phyloP scores from a whole-genome alignment of 2,329 filamentous ascomycete genomes.

The Clarireedia homoeocarpa region DNA sequence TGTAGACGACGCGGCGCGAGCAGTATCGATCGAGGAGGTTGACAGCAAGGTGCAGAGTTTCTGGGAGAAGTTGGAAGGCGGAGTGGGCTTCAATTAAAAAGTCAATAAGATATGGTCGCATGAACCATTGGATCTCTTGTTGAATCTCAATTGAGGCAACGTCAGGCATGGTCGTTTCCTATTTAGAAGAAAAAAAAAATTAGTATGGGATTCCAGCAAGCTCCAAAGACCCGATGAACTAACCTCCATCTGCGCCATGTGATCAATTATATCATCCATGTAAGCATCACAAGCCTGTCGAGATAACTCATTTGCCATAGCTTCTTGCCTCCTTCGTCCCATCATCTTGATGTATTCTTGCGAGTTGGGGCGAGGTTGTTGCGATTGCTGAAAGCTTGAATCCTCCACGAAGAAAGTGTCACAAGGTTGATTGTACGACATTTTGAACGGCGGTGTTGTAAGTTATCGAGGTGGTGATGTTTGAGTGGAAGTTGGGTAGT shows the following conservation, averaged over 20 bases:
- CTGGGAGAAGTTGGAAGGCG: slow-evolving; percentile 86
- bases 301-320: slow-evolving; percentile 83
- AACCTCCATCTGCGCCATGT: slow-evolving; percentile 92
- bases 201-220: slow-evolving; percentile 17
- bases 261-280: slow-evolving; percentile 84
- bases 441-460: slow-evolving; percentile 20
- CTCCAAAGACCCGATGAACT: slow-evolving; percentile 15
- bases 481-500: slow-evolving; percentile 4
- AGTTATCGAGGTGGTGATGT: slow-evolving; percentile 5
- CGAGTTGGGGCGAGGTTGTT: slow-evolving; percentile 31
- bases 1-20: slow-evolving; percentile 95
- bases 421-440: slow-evolving; percentile 42
- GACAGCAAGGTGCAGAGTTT: slow-evolving; percentile 91
- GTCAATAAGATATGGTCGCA: slow-evolving; percentile 95
- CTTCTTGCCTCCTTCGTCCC: slow-evolving; percentile 76
- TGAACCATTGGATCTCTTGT: slow-evolving; percentile 99
- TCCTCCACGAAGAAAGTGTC: slow-evolving; percentile 63
- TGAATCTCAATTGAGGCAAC: slow-evolving; percentile 98
- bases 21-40: slow-evolving; percentile 97
- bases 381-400: slow-evolving; percentile 20
- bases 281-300: slow-evolving; percentile 82
- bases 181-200: slow-evolving; percentile 25
- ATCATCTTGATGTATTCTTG: slow-evolving; percentile 72
- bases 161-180: slow-evolving; percentile 85
- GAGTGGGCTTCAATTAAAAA: slow-evolving; percentile 96